phyloP scores from a whole-genome alignment of 495 filamentous ascomycete genomes.

The Hypoxylon cercidicola region DNA sequence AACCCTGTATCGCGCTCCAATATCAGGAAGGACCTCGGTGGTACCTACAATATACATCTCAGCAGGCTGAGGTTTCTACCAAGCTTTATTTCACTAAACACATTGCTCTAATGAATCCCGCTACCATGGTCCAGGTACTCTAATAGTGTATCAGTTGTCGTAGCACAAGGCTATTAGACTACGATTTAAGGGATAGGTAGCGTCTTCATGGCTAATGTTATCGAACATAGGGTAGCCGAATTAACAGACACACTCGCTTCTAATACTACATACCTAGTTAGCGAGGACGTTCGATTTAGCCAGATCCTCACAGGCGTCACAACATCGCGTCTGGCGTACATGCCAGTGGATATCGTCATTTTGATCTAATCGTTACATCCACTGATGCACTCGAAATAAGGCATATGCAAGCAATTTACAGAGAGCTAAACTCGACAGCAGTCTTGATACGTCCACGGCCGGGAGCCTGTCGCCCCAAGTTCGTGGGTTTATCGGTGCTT shows the following conservation, averaged over 20 bases:
- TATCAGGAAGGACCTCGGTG: neutral
- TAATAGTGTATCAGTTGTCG: neutral
- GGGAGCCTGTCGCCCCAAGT: conserved; percentile 17
- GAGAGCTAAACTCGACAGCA: neutral
- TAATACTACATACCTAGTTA: neutral
- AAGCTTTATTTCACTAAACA: neutral
- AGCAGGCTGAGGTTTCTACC: neutral
- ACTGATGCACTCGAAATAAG: neutral
- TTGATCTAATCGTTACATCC: neutral
- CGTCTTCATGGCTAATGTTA: neutral
- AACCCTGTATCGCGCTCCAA: neutral
- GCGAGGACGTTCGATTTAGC: neutral
- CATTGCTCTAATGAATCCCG: neutral
- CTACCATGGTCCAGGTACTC: neutral
- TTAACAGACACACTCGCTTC: neutral
- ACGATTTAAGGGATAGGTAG: neutral
- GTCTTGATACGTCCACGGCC: conserved; percentile 21
- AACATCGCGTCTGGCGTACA: neutral
- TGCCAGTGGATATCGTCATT: neutral
- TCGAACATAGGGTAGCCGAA: neutral
- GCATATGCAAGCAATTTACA: conserved; percentile 1
- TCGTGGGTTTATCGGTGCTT: conserved; percentile 13
- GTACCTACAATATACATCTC: neutral
- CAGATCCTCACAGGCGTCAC: neutral
- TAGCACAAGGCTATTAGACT: neutral